Evolutionary conservation across 352 stramenopile genomes (phyloP).

Genomic region (Globisporangium barbulae): DNA sequence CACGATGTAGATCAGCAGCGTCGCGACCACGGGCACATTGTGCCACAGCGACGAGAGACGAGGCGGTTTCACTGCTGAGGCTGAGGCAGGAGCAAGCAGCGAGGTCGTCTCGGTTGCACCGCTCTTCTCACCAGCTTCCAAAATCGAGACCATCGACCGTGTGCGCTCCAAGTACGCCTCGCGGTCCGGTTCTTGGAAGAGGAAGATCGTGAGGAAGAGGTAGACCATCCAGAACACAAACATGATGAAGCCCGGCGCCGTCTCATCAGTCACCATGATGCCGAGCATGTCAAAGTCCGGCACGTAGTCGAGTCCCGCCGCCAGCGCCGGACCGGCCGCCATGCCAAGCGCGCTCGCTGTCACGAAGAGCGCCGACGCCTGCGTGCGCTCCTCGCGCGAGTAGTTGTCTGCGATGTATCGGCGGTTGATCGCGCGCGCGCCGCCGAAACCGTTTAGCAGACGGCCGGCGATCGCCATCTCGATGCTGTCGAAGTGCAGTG

Average conservation of each 20-base stretch:
- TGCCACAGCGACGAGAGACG: slow-evolving; percentile 57
- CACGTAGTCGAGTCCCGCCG: slow-evolving; percentile 64
- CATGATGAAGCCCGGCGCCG: slow-evolving; percentile 90
- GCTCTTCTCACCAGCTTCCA: slow-evolving; percentile 21
- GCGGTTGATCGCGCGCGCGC: slow-evolving; percentile 89
- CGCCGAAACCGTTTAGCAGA: slow-evolving; percentile 92
- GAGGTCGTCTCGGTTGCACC: slow-evolving; percentile 7
- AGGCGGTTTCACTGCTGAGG: neutral
- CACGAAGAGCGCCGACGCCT: slow-evolving; percentile 91
- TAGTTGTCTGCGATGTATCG: slow-evolving; percentile 90
- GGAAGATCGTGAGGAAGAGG: slow-evolving; percentile 46
- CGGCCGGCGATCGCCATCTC: slow-evolving; percentile 88
- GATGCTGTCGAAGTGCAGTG: slow-evolving; percentile 76
- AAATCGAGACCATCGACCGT: slow-evolving; percentile 29
- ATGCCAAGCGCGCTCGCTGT: slow-evolving; percentile 91
- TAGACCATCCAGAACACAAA: slow-evolving; percentile 69
- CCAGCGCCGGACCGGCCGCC: slow-evolving; percentile 83
- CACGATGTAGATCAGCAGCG: slow-evolving; percentile 88
- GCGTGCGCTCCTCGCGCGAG: slow-evolving; percentile 86
- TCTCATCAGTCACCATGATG: slow-evolving; percentile 83
- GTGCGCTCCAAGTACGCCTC: slow-evolving; percentile 45
- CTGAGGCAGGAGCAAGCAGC: slow-evolving; percentile 2
- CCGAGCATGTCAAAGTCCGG: slow-evolving; percentile 62
- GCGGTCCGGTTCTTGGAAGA: slow-evolving; percentile 68
- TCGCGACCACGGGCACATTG: slow-evolving; percentile 75